Conservation (phyloP, 495 filamentous ascomycete species). For the Neurospora sp. region DNA sequence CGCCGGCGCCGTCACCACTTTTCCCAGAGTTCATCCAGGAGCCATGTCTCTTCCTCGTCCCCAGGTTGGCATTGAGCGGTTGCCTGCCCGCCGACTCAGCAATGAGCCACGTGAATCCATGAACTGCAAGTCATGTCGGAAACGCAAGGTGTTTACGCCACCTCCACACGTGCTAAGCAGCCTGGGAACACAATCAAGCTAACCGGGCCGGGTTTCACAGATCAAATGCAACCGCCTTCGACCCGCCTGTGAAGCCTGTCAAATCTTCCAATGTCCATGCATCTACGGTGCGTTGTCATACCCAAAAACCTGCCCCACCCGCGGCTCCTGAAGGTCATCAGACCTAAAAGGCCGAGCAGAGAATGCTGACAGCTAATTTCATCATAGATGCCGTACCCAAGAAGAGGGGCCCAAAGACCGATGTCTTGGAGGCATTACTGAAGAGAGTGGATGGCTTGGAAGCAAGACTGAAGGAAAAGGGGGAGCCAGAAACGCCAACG, state of each 20-base stretch:
- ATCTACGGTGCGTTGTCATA: slow-evolving; percentile 58
- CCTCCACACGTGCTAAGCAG: background rate
- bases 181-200: slow-evolving; percentile 1
- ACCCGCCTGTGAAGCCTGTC: slow-evolving; percentile 78
- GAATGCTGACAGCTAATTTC: slow-evolving; percentile 2
- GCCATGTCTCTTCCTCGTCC: slow-evolving; percentile 52
- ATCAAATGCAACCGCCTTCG: slow-evolving; percentile 84
- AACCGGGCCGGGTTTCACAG: slow-evolving; percentile 29
- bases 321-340: background rate
- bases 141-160: slow-evolving; percentile 56
- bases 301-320: background rate
- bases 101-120: slow-evolving; percentile 77
- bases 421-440: slow-evolving; percentile 72
- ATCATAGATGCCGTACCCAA: slow-evolving; percentile 71
- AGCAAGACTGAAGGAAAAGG: slow-evolving; percentile 62
- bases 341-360: background rate
- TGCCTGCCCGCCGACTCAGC: slow-evolving; percentile 61
- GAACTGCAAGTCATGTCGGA: slow-evolving; percentile 91
- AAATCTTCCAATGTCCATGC: slow-evolving; percentile 80
- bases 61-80: slow-evolving; percentile 75
- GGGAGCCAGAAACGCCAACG: slow-evolving; percentile 32
- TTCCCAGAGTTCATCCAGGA: slow-evolving; percentile 24
- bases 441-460: slow-evolving; percentile 80
- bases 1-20: slow-evolving; percentile 18
- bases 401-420: slow-evolving; percentile 81